These are phyloP conservation scores for Penicillium sp. DNA, from an alignment of 2,329 filamentous ascomycete species.

Conservation along the genomic window DNA sequence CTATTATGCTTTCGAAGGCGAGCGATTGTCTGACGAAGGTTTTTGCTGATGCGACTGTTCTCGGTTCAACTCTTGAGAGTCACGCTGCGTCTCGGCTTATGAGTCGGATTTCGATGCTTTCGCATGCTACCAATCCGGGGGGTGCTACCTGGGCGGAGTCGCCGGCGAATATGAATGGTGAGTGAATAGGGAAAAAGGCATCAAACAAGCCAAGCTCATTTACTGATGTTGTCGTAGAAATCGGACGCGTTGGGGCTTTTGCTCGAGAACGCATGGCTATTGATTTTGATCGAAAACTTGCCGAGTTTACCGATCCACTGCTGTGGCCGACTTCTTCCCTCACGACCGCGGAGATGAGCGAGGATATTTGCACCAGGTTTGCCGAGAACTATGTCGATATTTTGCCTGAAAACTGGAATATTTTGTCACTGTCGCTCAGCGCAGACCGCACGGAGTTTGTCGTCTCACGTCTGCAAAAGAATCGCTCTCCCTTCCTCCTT, in stretches of 20 bases:
- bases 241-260: conserved; percentile 46
- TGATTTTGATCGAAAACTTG: conserved; percentile 49
- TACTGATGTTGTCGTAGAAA: conserved; percentile 29
- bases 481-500: conserved; percentile 78
- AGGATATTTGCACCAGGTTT: conserved; percentile 62
- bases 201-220: not conserved
- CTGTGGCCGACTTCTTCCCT: conserved; percentile 50
- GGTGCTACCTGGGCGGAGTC: conserved; percentile 31
- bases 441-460: conserved; percentile 82
- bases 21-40: conserved; percentile 37
- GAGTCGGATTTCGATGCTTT: conserved; percentile 46
- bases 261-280: conserved; percentile 43
- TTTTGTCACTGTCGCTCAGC: conserved; percentile 81
- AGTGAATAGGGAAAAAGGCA: not conserved
- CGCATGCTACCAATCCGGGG: conserved; percentile 42
- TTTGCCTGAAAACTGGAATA: conserved; percentile 79
- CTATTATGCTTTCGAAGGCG: conserved; percentile 40
- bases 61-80: conserved; percentile 44
- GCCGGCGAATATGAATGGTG: conserved; percentile 44
- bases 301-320: conserved; percentile 48
- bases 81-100: conserved; percentile 43
- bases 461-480: conserved; percentile 79
- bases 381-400: conserved; percentile 82
- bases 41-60: conserved; percentile 35
- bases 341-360: conserved; percentile 20